A percentile compares a stretch with the other conserved stretches of the same genome.
Conservation (phyloP, 257 asterid genomes). For the Galeopsis tetrahit region DNA sequence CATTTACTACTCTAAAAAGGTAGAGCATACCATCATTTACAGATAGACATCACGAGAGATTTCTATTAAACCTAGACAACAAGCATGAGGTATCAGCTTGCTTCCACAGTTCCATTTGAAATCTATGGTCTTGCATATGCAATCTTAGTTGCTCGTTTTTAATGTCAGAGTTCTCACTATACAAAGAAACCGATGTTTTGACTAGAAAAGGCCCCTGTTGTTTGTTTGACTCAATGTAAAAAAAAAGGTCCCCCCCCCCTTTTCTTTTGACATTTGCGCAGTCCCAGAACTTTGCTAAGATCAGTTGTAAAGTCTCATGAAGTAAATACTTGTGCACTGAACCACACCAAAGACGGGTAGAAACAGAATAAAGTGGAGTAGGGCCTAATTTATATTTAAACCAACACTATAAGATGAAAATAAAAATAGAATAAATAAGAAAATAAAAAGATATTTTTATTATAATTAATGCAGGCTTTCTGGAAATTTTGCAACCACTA, state of each 20-base stretch:
- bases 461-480: conserved; percentile 20
- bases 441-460: not conserved
- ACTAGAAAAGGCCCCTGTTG: not conserved
- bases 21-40: not conserved
- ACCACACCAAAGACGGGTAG: not conserved
- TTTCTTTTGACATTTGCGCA: not conserved
- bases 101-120: too few relatives aligned
- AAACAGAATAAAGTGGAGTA: conserved; percentile 1
- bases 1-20: conserved; percentile 19
- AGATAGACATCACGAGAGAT: not conserved
- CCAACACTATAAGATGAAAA: not conserved
- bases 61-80: conserved; percentile 5
- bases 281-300: not conserved
- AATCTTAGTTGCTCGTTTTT: conserved; percentile 1
- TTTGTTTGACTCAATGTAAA: not conserved
- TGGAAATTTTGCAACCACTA: conserved; percentile 27
- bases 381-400: conserved; percentile 7
- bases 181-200: conserved; percentile 6
- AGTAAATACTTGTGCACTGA: conserved; percentile 3
- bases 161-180: not conserved
- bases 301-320: conserved; percentile 1
- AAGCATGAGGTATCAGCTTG: not conserved
- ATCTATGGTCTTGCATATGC: not conserved
- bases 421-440: not conserved
- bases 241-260: not conserved